A percentile compares a stretch with the other conserved stretches of the same genome.
These are phyloP conservation scores for Macrophomina phaseolina DNA, from an alignment of 2,329 filamentous ascomycete species.

Conservation along the genomic window DNA sequence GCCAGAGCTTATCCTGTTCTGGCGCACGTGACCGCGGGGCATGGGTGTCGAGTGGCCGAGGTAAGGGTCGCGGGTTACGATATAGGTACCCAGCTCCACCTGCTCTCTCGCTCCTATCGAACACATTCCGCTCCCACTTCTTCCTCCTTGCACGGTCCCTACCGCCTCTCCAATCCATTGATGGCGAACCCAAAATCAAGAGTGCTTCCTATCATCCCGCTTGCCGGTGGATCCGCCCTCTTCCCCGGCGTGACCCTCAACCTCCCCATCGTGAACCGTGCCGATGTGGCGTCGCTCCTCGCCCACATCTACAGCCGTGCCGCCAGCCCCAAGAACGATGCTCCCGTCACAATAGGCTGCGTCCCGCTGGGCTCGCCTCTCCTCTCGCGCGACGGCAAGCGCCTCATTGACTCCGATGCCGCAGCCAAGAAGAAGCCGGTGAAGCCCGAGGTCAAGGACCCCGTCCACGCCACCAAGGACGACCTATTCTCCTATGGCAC, in stretches of 20 bases:
- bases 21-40: background rate
- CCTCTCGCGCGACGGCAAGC: slow-evolving; percentile 75
- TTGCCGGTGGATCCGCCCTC: slow-evolving; percentile 80
- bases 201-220: slow-evolving; percentile 76
- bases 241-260: slow-evolving; percentile 85
- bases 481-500: slow-evolving; percentile 87
- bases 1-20: too few relatives aligned
- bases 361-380: slow-evolving; percentile 81
- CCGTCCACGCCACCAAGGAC: slow-evolving; percentile 49
- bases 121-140: background rate
- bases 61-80: background rate
- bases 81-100: slow-evolving; percentile 18
- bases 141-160: background rate
- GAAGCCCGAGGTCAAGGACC: slow-evolving; percentile 41
- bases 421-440: slow-evolving; percentile 55
- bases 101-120: background rate
- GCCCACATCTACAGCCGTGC: slow-evolving; percentile 82
- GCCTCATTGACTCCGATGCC: slow-evolving; percentile 66
- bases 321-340: slow-evolving; percentile 66
- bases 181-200: slow-evolving; percentile 40
- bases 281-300: slow-evolving; percentile 87
- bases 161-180: slow-evolving; percentile 6
- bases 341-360: slow-evolving; percentile 80
- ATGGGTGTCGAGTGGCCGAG: background rate
- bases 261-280: slow-evolving; percentile 80